Percentiles rank a stretch among this genome's conserved stretches.
Conservation (phyloP, 148 eudicot species). For the Vaccinium macrocarpon region DNA sequence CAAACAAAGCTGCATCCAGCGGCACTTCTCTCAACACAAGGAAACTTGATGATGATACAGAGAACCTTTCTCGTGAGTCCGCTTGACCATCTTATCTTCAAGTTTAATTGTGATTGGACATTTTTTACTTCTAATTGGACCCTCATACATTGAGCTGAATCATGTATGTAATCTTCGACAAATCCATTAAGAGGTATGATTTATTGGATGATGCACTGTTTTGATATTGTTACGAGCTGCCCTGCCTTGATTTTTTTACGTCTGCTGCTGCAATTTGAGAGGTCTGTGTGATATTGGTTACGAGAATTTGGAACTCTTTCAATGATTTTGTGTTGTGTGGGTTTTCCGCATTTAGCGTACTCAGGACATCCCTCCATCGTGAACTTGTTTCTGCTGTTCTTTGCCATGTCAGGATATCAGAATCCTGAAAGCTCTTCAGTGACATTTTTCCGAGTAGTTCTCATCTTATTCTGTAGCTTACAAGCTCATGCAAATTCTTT, state of each 20-base stretch:
- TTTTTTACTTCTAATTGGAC: not conserved
- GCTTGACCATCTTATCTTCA: not conserved
- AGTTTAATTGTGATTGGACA: too few species aligned
- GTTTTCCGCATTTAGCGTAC: not conserved
- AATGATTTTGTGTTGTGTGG: too few species aligned
- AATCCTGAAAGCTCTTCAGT: not conserved
- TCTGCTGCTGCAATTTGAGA: too few species aligned
- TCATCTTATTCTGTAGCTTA: not conserved
- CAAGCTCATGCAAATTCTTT: not conserved
- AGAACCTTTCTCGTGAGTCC: not conserved
- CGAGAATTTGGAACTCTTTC: too few species aligned
- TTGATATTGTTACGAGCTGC: too few species aligned
- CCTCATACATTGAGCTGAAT: not conserved
- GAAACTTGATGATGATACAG: not conserved
- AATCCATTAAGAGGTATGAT: not conserved
- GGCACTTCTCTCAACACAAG: not conserved
- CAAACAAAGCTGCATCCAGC: not conserved
- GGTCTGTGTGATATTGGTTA: too few species aligned
- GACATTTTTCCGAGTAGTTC: not conserved
- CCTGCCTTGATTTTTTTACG: too few species aligned
- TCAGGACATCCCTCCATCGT: too few species aligned
- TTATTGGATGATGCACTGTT: not conserved
- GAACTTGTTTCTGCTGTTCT: not conserved
- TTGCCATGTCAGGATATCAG: not conserved
- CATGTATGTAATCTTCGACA: not conserved